Conservation (phyloP, 2,329 filamentous ascomycete genomes). For the Diaporthe citri region DNA sequence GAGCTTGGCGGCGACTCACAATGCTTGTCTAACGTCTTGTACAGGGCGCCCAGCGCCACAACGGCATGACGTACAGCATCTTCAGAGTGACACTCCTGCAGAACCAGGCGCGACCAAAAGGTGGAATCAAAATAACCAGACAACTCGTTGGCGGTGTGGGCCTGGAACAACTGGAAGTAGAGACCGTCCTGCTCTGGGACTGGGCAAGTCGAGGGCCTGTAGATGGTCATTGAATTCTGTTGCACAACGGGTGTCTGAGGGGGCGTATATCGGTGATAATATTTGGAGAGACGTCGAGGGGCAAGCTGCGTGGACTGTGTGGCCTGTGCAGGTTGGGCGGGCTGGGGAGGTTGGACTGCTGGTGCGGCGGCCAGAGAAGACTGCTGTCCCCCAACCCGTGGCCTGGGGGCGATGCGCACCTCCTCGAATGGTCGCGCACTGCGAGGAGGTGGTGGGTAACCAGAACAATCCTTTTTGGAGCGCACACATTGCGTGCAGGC, state of each 20-base stretch:
- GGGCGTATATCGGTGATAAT: slow-evolving; percentile 52
- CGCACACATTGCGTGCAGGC: slow-evolving; percentile 70
- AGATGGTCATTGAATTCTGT: slow-evolving; percentile 49
- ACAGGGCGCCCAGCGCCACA: slow-evolving; percentile 74
- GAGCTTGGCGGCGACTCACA: slow-evolving; percentile 64
- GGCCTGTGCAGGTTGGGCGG: slow-evolving; percentile 43
- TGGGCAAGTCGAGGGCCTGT: slow-evolving; percentile 61
- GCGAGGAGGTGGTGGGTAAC: slow-evolving; percentile 71
- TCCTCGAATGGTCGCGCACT: slow-evolving; percentile 60
- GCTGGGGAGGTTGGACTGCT: slow-evolving; percentile 41
- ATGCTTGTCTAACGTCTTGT: slow-evolving; percentile 74
- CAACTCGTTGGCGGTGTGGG: slow-evolving; percentile 71
- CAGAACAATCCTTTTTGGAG: slow-evolving; percentile 69
- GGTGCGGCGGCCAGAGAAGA: slow-evolving; percentile 36
- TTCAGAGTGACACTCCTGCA: slow-evolving; percentile 74
- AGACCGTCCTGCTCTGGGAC: slow-evolving; percentile 64
- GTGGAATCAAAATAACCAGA: slow-evolving; percentile 76
- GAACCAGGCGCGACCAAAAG: slow-evolving; percentile 74
- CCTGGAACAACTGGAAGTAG: slow-evolving; percentile 73
- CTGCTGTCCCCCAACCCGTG: slow-evolving; percentile 37
- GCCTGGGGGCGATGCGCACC: slow-evolving; percentile 64
- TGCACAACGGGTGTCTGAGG: slow-evolving; percentile 50
- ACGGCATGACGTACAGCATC: slow-evolving; percentile 74
- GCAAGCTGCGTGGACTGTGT: slow-evolving; percentile 42
- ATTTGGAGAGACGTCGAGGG: slow-evolving; percentile 42